These are phyloP conservation scores for Podospora bellae-mahoneyi DNA, from an alignment of 495 filamentous ascomycete genomes.

Conservation along the genomic window DNA sequence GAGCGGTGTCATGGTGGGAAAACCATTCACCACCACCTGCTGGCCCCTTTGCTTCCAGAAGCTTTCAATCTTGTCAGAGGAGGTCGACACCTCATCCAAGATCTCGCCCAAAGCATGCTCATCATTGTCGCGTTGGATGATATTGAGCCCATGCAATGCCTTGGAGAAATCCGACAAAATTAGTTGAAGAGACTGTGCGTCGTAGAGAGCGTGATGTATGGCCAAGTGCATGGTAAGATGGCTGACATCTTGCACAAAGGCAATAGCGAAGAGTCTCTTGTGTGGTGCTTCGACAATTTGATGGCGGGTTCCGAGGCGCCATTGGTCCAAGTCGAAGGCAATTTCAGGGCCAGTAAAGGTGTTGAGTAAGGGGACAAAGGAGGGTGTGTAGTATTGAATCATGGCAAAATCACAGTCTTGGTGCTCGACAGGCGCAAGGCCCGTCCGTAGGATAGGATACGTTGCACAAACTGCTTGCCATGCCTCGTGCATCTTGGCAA, in stretches of 20 bases:
- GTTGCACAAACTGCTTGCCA: constrained; percentile 53
- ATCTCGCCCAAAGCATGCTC: constrained; percentile 50
- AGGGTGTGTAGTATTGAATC: constrained; percentile 48
- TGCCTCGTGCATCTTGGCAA: constrained; percentile 43
- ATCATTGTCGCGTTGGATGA: constrained; percentile 27
- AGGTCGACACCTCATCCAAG: constrained; percentile 40
- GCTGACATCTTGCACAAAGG: constrained; percentile 19
- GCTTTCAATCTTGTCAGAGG: constrained; percentile 34
- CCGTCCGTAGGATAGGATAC: constrained; percentile 70
- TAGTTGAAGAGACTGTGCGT: constrained; percentile 62
- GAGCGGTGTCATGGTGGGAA: constrained; percentile 67
- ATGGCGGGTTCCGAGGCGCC: constrained; percentile 25
- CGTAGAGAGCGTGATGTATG: constrained; percentile 73
- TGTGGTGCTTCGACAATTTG: constrained; percentile 19
- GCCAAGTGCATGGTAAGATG: constrained; percentile 45
- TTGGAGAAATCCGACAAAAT: constrained; percentile 56
- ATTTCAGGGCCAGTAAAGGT: background rate
- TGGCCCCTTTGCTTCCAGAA: constrained; percentile 62
- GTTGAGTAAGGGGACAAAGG: background rate
- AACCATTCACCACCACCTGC: constrained; percentile 54
- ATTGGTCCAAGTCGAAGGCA: constrained; percentile 31
- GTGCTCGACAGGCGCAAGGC: constrained; percentile 61
- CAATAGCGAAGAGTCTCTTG: constrained; percentile 32
- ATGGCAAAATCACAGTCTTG: constrained; percentile 60
- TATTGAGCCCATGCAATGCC: constrained; percentile 5